phyloP scores from a whole-genome alignment of 140 eudicot genomes.

The Bidens hawaiensis region DNA sequence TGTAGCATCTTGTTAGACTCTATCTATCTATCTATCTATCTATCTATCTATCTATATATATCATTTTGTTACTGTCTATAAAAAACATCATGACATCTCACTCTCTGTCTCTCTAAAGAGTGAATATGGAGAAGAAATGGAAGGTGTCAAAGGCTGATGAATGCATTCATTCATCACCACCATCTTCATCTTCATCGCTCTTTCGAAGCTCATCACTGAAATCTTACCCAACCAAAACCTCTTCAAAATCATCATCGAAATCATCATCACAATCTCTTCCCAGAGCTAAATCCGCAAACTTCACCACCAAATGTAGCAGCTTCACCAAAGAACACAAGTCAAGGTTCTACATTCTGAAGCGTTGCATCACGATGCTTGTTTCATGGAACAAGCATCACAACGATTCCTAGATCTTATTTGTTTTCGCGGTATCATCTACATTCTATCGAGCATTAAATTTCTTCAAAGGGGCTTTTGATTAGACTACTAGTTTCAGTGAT shows the following conservation, averaged over 20 bases:
- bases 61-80: neutral
- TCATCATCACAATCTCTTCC: slow-evolving; percentile 36
- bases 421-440: neutral
- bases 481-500: neutral
- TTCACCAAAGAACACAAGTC: slow-evolving; percentile 79
- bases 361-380: slow-evolving; percentile 78
- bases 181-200: slow-evolving; percentile 14
- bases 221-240: slow-evolving; percentile 25
- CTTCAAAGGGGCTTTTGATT: neutral
- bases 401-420: slow-evolving; percentile 38
- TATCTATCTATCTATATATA: slow-evolving; percentile 1
- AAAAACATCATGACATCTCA: neutral
- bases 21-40: too few species aligned
- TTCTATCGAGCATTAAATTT: too few species aligned
- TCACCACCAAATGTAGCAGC: slow-evolving; percentile 54
- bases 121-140: slow-evolving; percentile 39
- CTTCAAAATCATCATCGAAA: slow-evolving; percentile 24
- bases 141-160: slow-evolving; percentile 23
- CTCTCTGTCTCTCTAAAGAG: slow-evolving; percentile 4
- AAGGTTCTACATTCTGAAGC: slow-evolving; percentile 66
- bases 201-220: slow-evolving; percentile 38
- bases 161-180: neutral
- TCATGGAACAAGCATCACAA: slow-evolving; percentile 52
- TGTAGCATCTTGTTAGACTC: slow-evolving; percentile 7
- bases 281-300: slow-evolving; percentile 43